Percentiles rank a stretch among this genome's conserved stretches.
These are phyloP conservation scores for Microascus cirrosus DNA, from an alignment of 2,329 filamentous ascomycete genomes.

Conservation along the genomic window DNA sequence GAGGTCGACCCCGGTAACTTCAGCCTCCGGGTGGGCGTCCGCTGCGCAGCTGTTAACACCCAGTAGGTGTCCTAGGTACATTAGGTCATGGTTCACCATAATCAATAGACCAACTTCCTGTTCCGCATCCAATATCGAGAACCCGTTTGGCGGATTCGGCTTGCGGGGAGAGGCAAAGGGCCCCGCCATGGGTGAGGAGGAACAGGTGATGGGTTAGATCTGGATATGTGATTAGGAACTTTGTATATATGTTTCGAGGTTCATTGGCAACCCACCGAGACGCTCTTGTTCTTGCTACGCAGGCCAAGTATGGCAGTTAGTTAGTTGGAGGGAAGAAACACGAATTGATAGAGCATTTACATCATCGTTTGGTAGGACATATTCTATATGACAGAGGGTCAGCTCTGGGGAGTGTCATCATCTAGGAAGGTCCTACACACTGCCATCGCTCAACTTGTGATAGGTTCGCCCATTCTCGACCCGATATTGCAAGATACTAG, in stretches of 20 bases:
- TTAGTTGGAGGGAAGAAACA: too few relatives aligned
- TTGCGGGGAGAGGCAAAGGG: constrained; percentile 12
- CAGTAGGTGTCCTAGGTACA: too few relatives aligned
- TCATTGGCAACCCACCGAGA: neutral
- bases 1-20: constrained; percentile 24
- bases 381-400: neutral
- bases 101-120: constrained; percentile 20
- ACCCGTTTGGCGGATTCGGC: constrained; percentile 10
- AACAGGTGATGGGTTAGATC: constrained; percentile 17
- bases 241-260: too few relatives aligned
- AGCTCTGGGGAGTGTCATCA: neutral
- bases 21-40: neutral
- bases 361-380: neutral
- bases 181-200: constrained; percentile 12
- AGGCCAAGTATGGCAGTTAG: too few relatives aligned
- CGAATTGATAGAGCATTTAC: neutral
- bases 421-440: neutral
- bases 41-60: neutral
- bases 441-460: constrained; percentile 15
- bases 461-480: constrained; percentile 16
- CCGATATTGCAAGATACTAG: constrained; percentile 11
- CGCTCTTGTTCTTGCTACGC: neutral
- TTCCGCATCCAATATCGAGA: constrained; percentile 19
- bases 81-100: constrained; percentile 13
- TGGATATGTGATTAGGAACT: neutral